These are phyloP conservation scores for Yamagishiella unicocca DNA, from an alignment of 139 green algal genomes.

Conservation along the genomic window DNA sequence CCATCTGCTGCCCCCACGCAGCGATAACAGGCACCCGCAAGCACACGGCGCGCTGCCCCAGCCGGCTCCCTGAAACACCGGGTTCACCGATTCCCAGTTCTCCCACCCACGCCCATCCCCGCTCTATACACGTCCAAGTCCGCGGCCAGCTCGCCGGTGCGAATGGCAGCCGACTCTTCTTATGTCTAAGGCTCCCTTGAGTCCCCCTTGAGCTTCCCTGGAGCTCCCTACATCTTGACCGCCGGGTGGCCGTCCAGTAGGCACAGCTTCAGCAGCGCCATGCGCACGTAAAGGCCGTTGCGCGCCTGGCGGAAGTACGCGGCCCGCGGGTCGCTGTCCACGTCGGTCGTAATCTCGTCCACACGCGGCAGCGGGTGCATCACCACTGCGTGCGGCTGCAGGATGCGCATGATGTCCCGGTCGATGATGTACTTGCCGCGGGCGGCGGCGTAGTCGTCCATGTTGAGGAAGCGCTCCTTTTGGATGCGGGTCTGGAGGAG, in stretches of 20 bases:
- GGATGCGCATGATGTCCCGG: slow-evolving; percentile 79
- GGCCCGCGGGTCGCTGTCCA: slow-evolving; percentile 93
- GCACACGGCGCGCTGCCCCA: no score
- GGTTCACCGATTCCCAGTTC: no score
- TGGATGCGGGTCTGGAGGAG: slow-evolving; percentile 98
- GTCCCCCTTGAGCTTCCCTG: no score
- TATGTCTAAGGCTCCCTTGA: no score
- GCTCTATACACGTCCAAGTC: no score
- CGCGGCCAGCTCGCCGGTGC: no score
- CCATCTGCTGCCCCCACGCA: no score
- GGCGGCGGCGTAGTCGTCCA: slow-evolving; percentile 85
- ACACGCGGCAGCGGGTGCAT: slow-evolving; percentile 98
- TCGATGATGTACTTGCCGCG: slow-evolving; percentile 97
- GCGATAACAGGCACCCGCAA: no score
- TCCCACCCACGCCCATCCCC: no score
- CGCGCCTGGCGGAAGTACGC: slow-evolving; percentile 98
- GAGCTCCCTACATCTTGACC: not conserved
- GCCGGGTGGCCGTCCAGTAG: slow-evolving; percentile 13
- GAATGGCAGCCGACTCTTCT: no score
- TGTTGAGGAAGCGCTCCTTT: slow-evolving; percentile 94
- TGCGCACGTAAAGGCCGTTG: slow-evolving; percentile 98
- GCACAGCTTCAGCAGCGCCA: slow-evolving; percentile 96
- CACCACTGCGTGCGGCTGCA: slow-evolving; percentile 88
- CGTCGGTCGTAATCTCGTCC: slow-evolving; percentile 96
- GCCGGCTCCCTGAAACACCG: no score